These are phyloP conservation scores for Zangia roseola DNA, from an alignment of 768 basidiomycete species.

Conservation along the genomic window DNA sequence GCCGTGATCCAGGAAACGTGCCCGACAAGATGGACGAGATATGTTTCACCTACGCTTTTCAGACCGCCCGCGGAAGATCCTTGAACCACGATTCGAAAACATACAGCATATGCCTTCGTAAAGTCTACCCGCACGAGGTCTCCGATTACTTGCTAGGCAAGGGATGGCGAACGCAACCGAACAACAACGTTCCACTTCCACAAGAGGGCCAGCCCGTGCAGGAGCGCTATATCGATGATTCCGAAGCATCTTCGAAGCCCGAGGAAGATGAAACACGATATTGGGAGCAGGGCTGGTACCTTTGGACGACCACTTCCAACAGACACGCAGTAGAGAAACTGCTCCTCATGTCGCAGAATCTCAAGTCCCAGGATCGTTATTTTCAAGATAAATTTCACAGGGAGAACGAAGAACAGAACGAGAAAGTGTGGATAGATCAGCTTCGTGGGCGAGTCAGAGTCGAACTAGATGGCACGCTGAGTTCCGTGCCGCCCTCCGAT, in stretches of 20 bases:
- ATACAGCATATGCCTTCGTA: conserved; percentile 60
- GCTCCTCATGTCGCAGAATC: conserved; percentile 55
- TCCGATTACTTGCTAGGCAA: conserved; percentile 43
- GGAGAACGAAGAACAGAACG: conserved; percentile 53
- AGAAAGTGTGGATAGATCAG: conserved; percentile 39
- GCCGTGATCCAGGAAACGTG: conserved; percentile 42
- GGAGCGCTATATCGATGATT: conserved; percentile 10
- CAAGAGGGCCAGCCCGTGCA: conserved; percentile 57
- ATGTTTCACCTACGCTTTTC: conserved; percentile 62
- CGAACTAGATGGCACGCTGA: conserved; percentile 30
- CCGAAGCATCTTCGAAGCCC: conserved; percentile 14
- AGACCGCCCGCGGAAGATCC: conserved; percentile 53
- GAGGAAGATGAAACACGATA: conserved; percentile 43
- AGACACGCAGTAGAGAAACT: conserved; percentile 55
- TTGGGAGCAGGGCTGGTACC: conserved; percentile 77
- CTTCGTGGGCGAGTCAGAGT: conserved; percentile 21
- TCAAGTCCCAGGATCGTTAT: conserved; percentile 45
- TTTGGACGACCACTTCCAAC: conserved; percentile 61
- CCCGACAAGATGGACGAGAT: conserved; percentile 64
- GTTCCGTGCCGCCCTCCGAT: conserved; percentile 20
- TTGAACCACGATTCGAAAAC: conserved; percentile 52
- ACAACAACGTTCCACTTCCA: conserved; percentile 59
- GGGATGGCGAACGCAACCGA: conserved; percentile 41
- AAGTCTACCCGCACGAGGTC: conserved; percentile 69
- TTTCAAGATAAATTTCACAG: conserved; percentile 32